Base-by-base conservation (phyloP, 805 yeast species). In the Candida nanaspora region DNA sequence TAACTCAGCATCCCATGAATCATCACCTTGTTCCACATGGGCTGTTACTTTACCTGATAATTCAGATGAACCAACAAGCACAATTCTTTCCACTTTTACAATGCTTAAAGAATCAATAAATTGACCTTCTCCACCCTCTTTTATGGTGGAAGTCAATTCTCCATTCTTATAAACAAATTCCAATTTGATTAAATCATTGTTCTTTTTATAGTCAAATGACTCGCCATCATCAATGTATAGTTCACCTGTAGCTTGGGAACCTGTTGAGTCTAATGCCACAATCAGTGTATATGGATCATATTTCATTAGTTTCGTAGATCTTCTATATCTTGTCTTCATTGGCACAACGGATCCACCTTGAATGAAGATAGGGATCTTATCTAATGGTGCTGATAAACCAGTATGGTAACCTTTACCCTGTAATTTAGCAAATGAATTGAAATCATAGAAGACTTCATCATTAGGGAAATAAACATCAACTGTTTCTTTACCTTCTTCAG, bases 171-270 rank as follows among this genome's bases (percentile, higher is more conserved):
- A 65, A 2, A 47, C 47, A 27, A 85, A 68, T 2, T 64, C 51
- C 2, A 76, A 53, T 34, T 64, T 57, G 3, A 77, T 40, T 51
- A 46, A 80, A 22, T 76, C 79, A 6, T 82, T 83, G 2, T 62
- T 48, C 26, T 57, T 42, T 55, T 78, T 78, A 34, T 67, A 73
- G n/a, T 39, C 41, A 49, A 72, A 85, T 0, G 89, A 69, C 49
- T 80, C 84, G 14, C 95, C 96, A 59, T 89, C 98, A 57, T 89
- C 98, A 29, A 83, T 60, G 57, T 88, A 89, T 26, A 89, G 56
- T 15, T 63, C 58, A 5, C 66, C 67, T 2, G 85, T 84, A 0
- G 59, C 58, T 0, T 89, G 87, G 6, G 51, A 47, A 1, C 79
- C 80, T 2, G 62, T 50, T 2, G 53, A 48, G 41, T 68, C 68